phyloP scores from a whole-genome alignment of 2,329 filamentous ascomycete species.

The Rutstroemia sydowiana region DNA sequence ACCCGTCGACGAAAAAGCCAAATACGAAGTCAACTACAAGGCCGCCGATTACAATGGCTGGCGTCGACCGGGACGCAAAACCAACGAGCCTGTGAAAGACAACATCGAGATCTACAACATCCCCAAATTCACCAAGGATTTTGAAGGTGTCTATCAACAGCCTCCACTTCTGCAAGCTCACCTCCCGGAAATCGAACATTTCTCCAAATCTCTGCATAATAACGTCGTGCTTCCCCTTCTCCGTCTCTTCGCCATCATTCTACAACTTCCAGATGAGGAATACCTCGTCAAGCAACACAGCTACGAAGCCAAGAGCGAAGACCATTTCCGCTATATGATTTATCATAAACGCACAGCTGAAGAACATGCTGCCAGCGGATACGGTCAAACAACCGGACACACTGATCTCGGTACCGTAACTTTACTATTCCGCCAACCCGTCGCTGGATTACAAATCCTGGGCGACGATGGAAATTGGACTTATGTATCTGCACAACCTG shows the following conservation, averaged over 20 bases:
- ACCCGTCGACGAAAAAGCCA: conserved; percentile 50
- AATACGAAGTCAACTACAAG: conserved; percentile 44
- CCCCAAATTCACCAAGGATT: conserved; percentile 46
- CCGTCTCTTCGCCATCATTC: conserved; percentile 51
- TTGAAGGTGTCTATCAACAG: conserved; percentile 35
- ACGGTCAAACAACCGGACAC: conserved; percentile 42
- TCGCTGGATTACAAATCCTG: conserved; percentile 49
- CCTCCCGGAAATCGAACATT: conserved; percentile 48
- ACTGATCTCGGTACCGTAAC: conserved; percentile 51
- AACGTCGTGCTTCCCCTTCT: conserved; percentile 51
- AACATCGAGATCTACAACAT: conserved; percentile 55
- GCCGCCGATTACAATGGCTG: conserved; percentile 52
- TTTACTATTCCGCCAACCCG: conserved; percentile 50
- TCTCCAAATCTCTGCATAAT: conserved; percentile 40
- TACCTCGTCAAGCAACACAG: conserved; percentile 47
- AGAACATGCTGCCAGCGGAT: conserved; percentile 38
- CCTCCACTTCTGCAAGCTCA: conserved; percentile 42
- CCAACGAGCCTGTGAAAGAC: conserved; percentile 31
- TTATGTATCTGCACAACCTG: conserved; percentile 42
- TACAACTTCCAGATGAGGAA: conserved; percentile 53
- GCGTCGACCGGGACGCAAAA: conserved; percentile 36
- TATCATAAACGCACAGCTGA: conserved; percentile 43
- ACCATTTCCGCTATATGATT: conserved; percentile 57
- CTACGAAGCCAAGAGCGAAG: conserved; percentile 51
- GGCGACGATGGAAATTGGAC: conserved; percentile 42